Evolutionary conservation across 495 filamentous ascomycete genomes (phyloP).

Genomic region (Oleoguttula mirabilis): DNA sequence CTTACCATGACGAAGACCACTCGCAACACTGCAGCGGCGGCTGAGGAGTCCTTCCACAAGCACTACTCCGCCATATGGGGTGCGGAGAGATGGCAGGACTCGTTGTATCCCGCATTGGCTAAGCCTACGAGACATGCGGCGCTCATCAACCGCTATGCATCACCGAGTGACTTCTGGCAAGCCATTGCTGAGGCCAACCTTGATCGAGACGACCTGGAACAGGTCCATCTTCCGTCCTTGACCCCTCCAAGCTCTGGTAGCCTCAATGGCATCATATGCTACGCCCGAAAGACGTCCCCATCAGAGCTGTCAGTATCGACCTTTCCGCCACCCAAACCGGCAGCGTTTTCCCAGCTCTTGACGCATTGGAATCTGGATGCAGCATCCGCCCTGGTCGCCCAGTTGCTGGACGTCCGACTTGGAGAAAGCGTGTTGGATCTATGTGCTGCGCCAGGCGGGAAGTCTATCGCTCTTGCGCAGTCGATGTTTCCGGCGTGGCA

Average conservation of each 20-base stretch:
- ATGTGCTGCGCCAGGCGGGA: slow-evolving; percentile 16
- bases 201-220: not conserved
- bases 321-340: slow-evolving; percentile 5
- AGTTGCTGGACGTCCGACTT: slow-evolving; percentile 7
- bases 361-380: slow-evolving; percentile 17
- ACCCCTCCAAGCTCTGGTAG: not conserved
- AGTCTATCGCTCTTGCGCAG: slow-evolving; percentile 11
- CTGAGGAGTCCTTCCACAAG: slow-evolving; percentile 13
- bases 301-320: not conserved
- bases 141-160: slow-evolving; percentile 11
- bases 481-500: slow-evolving; percentile 3
- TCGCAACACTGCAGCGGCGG: slow-evolving; percentile 6
- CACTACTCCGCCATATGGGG: slow-evolving; percentile 16
- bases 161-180: not conserved
- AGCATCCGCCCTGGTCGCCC: slow-evolving; percentile 9
- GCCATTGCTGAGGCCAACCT: not conserved
- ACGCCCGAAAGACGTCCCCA: not conserved
- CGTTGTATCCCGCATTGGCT: slow-evolving; percentile 13
- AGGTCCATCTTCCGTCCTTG: slow-evolving; percentile 2
- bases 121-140: slow-evolving; percentile 7
- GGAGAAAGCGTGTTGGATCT: slow-evolving; percentile 14
- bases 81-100: slow-evolving; percentile 10
- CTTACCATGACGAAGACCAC: slow-evolving; percentile 18
- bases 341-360: not conserved
- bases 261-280: slow-evolving; percentile 1